A percentile compares a stretch with the other conserved stretches of the same genome.
phyloP scores from a whole-genome alignment of 352 stramenopile species.

The Globisporangium acanthophoron region DNA sequence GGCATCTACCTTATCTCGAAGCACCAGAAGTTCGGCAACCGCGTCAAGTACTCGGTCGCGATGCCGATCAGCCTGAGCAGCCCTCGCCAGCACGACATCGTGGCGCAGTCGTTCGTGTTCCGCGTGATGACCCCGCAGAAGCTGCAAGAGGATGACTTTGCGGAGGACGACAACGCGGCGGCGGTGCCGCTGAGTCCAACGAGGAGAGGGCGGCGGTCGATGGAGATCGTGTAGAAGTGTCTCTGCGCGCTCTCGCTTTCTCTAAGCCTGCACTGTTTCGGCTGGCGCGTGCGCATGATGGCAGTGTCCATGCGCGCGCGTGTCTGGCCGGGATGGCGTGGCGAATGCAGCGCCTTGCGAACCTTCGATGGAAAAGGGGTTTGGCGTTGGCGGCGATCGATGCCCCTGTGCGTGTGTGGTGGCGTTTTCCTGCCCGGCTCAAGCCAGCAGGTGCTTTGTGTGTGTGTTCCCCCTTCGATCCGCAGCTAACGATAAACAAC shows the following conservation, averaged over 20 bases:
- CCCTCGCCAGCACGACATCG: slow-evolving; percentile 80
- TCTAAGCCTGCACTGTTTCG: not conserved
- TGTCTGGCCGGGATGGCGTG: not conserved
- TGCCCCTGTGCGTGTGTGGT: slow-evolving; percentile 6
- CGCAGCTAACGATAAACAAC: slow-evolving; percentile 2
- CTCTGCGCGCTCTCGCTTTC: not conserved
- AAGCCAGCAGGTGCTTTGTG: slow-evolving; percentile 8
- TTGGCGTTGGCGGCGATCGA: slow-evolving; percentile 8
- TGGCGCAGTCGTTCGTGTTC: slow-evolving; percentile 87
- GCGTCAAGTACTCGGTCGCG: slow-evolving; percentile 85
- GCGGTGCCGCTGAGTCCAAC: slow-evolving; percentile 18
- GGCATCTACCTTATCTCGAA: slow-evolving; percentile 82
- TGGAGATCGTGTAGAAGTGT: slow-evolving; percentile 42
- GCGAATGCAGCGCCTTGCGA: not conserved
- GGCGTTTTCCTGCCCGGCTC: slow-evolving; percentile 12
- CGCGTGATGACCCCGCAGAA: slow-evolving; percentile 77
- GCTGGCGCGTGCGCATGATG: not conserved
- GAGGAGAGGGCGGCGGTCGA: slow-evolving; percentile 15
- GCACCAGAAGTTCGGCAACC: slow-evolving; percentile 86
- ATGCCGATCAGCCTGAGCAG: slow-evolving; percentile 86
- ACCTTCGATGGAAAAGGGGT: slow-evolving; percentile 19
- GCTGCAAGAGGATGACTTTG: slow-evolving; percentile 54
- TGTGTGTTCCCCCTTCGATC: slow-evolving; percentile 11
- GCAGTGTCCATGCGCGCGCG: not conserved
- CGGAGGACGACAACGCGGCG: slow-evolving; percentile 25